A percentile compares a stretch with the other conserved stretches of the same genome.
Evolutionary conservation across 352 stramenopile genomes (phyloP).

Genomic region (Phytophthora rubi): DNA sequence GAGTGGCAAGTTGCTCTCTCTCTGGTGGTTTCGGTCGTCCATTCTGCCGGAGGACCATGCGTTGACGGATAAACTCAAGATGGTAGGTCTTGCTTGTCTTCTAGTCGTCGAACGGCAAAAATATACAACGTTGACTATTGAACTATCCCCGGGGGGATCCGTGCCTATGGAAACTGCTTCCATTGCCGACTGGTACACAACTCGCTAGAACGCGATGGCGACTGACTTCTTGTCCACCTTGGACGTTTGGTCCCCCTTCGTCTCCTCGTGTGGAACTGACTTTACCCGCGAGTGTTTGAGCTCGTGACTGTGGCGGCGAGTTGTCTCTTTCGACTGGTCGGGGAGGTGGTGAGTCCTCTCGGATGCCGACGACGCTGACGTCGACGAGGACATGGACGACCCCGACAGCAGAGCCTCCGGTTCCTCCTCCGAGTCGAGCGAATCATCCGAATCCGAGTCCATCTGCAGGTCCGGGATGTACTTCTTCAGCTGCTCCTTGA

Average conservation of each 20-base stretch:
- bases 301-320: conserved; percentile 14
- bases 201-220: conserved; percentile 13
- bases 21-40: neutral
- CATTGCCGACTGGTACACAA: conserved; percentile 23
- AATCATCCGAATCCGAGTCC: conserved; percentile 52
- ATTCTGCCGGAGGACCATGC: conserved; percentile 4
- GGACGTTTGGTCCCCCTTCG: conserved; percentile 7
- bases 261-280: neutral
- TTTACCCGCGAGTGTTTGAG: conserved; percentile 19
- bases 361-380: conserved; percentile 12
- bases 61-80: neutral
- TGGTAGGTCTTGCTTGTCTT: neutral
- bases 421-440: conserved; percentile 43
- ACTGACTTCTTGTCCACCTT: conserved; percentile 14
- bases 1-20: conserved; percentile 9
- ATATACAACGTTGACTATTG: conserved; percentile 31
- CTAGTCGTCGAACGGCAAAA: conserved; percentile 2
- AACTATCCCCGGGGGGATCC: conserved; percentile 15
- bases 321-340: conserved; percentile 15
- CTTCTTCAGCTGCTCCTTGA: conserved; percentile 54
- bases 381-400: conserved; percentile 28
- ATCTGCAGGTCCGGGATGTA: conserved; percentile 55
- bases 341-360: conserved; percentile 17
- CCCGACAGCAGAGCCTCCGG: conserved; percentile 19
- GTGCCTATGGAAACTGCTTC: conserved; percentile 14